Evolutionary conservation across 805 yeast species (phyloP).

Genomic region (Zygosaccharomyces bailii): DNA sequence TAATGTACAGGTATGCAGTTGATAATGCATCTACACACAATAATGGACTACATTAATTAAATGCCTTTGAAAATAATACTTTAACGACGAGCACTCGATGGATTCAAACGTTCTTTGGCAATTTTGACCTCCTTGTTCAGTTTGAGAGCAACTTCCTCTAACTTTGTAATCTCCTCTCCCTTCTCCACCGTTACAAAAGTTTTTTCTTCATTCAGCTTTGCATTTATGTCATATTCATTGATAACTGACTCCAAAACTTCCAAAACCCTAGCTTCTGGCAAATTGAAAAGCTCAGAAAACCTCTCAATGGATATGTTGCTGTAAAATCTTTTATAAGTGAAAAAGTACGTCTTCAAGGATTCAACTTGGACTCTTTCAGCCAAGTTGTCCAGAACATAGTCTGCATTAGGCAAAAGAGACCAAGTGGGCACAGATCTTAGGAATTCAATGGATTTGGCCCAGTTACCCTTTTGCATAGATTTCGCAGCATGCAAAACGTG

Average conservation of each 20-base stretch:
- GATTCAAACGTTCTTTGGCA: constrained; percentile 33
- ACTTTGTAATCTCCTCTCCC: constrained; percentile 74
- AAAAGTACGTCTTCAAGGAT: constrained; percentile 89
- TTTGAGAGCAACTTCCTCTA: constrained; percentile 83
- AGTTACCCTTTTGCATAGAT: constrained; percentile 82
- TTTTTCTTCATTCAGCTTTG: constrained; percentile 62
- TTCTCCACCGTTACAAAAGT: constrained; percentile 63
- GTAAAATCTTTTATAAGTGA: constrained; percentile 75
- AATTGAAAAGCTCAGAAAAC: constrained; percentile 63
- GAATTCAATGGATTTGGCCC: constrained; percentile 73
- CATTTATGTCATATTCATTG: constrained; percentile 71
- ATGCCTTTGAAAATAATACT: constrained; percentile 5
- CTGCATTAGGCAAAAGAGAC: constrained; percentile 72
- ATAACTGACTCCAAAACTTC: constrained; percentile 73
- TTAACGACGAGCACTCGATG: constrained; percentile 26
- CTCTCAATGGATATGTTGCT: constrained; percentile 66
- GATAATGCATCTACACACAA: constrained; percentile 13
- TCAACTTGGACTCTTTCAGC: constrained; percentile 77
- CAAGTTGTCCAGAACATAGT: constrained; percentile 65
- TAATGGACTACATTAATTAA: constrained; percentile 1
- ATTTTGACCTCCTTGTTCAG: constrained; percentile 45
- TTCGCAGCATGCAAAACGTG: constrained; percentile 89
- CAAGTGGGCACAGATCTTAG: constrained; percentile 64
- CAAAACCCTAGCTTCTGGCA: constrained; percentile 52
- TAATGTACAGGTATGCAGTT: constrained; percentile 22